A percentile compares a stretch with the other conserved stretches of the same genome.
phyloP scores from a whole-genome alignment of 1,284 basidiomycete genomes.

The Puccinia novopanici region DNA sequence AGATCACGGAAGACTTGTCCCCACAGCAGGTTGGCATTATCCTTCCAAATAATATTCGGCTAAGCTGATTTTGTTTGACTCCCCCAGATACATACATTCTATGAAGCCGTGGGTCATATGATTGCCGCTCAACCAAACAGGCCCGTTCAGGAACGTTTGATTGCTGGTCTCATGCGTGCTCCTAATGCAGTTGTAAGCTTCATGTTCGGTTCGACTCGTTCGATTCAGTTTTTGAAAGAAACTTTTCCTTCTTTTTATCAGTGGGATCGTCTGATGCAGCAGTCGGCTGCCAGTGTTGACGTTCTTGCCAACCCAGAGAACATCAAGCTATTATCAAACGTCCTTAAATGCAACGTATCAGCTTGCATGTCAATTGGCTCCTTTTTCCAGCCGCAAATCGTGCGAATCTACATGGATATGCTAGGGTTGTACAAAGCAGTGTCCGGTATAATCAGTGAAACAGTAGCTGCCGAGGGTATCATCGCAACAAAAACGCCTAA shows the following conservation, averaged over 20 bases:
- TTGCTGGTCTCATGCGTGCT: constrained; percentile 92
- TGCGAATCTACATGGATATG: constrained; percentile 96
- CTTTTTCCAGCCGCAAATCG: constrained; percentile 95
- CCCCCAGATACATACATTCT: constrained; percentile 58
- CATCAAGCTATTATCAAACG: constrained; percentile 94
- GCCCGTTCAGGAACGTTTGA: constrained; percentile 91
- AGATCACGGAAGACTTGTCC: constrained; percentile 92
- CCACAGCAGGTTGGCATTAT: constrained; percentile 74
- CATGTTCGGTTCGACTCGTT: neutral
- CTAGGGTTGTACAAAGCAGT: constrained; percentile 96
- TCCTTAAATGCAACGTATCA: constrained; percentile 97
- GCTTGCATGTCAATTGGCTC: constrained; percentile 95
- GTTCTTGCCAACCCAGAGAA: constrained; percentile 88
- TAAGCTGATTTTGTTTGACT: constrained; percentile 57
- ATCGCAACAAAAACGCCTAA: constrained; percentile 98
- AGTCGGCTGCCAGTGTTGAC: constrained; percentile 89
- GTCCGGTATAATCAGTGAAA: constrained; percentile 94
- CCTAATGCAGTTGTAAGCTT: constrained; percentile 76
- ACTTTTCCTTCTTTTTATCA: neutral
- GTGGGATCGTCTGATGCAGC: constrained; percentile 96
- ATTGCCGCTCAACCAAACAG: constrained; percentile 98
- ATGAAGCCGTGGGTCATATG: constrained; percentile 97
- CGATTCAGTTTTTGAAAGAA: constrained; percentile 3
- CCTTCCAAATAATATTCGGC: neutral
- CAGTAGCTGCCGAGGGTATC: constrained; percentile 71